Conservation (phyloP, 2,329 filamentous ascomycete genomes). For the Emmonsiellopsis sp. region DNA sequence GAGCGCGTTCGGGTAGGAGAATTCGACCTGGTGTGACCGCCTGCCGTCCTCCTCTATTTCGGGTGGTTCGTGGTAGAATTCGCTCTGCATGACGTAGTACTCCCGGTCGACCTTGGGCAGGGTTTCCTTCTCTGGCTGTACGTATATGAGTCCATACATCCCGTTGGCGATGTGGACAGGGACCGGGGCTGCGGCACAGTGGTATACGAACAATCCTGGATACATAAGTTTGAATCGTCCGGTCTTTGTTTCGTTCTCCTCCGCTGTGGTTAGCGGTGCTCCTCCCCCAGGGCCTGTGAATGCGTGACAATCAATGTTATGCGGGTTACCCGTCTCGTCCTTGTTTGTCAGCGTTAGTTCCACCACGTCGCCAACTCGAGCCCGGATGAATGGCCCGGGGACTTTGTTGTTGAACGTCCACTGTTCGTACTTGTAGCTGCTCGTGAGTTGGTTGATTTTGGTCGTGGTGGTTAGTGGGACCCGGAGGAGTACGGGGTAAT, state of each 20-base stretch:
- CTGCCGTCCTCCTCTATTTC: conserved; percentile 23
- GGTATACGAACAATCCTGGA: conserved; percentile 26
- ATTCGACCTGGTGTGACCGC: conserved; percentile 20
- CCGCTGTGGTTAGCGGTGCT: conserved; percentile 22
- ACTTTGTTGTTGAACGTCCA: conserved; percentile 28
- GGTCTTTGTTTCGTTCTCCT: conserved; percentile 24
- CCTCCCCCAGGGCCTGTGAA: conserved; percentile 27
- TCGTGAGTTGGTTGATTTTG: conserved; percentile 22
- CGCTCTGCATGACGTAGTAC: conserved; percentile 31
- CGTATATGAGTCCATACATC: conserved; percentile 30
- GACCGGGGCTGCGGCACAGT: conserved; percentile 27
- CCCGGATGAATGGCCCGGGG: conserved; percentile 27
- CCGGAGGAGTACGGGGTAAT: conserved; percentile 22
- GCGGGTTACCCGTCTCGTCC: conserved; percentile 24
- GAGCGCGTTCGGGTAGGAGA: conserved; percentile 25
- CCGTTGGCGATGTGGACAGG: conserved; percentile 30
- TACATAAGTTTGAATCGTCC: conserved; percentile 21
- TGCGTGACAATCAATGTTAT: conserved; percentile 28
- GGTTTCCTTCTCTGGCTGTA: conserved; percentile 22
- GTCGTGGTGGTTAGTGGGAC: conserved; percentile 20
- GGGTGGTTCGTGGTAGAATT: conserved; percentile 29
- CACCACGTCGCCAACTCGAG: conserved; percentile 24
- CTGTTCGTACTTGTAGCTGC: conserved; percentile 25
- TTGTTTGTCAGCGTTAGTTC: conserved; percentile 24
- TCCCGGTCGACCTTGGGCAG: conserved; percentile 24